These are phyloP conservation scores for Globisporangium mamillatum DNA, from an alignment of 352 stramenopile genomes.

Conservation along the genomic window DNA sequence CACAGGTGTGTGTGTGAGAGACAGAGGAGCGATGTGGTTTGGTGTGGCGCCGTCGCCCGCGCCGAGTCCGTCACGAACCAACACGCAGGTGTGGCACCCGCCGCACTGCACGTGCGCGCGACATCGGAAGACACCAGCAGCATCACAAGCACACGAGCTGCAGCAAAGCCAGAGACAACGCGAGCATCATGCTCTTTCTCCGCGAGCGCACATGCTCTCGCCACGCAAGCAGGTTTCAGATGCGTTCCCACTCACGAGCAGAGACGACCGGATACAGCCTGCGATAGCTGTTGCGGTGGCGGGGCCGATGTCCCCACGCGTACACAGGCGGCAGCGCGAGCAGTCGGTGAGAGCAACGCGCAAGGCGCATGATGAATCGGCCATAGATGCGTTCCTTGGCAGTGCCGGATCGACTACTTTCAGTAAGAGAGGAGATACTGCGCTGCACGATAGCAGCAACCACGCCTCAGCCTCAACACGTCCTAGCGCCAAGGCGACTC, in stretches of 20 bases:
- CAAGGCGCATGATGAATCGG: background rate
- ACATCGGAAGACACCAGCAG: conserved; percentile 17
- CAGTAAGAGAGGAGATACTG: background rate
- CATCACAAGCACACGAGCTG: background rate
- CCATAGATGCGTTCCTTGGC: background rate
- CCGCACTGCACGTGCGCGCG: conserved; percentile 36
- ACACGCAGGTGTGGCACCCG: conserved; percentile 36
- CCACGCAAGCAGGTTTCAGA: background rate
- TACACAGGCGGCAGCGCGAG: background rate
- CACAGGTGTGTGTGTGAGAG: background rate
- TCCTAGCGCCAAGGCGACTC: background rate
- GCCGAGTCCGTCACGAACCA: conserved; percentile 33
- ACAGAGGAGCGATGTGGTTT: conserved; percentile 54
- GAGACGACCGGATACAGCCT: background rate
- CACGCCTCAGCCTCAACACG: background rate
- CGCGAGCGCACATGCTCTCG: background rate
- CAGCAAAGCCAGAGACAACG: background rate
- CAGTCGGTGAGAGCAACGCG: background rate
- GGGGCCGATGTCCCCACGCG: background rate
- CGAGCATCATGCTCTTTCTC: background rate
- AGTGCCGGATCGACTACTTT: too few species aligned
- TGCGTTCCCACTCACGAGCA: background rate
- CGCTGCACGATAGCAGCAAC: background rate
- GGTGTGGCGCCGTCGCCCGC: conserved; percentile 48
- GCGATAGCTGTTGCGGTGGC: background rate